Evolutionary conservation across 352 stramenopile species (phyloP).

Genomic region (Globisporangium sylvaticum): DNA sequence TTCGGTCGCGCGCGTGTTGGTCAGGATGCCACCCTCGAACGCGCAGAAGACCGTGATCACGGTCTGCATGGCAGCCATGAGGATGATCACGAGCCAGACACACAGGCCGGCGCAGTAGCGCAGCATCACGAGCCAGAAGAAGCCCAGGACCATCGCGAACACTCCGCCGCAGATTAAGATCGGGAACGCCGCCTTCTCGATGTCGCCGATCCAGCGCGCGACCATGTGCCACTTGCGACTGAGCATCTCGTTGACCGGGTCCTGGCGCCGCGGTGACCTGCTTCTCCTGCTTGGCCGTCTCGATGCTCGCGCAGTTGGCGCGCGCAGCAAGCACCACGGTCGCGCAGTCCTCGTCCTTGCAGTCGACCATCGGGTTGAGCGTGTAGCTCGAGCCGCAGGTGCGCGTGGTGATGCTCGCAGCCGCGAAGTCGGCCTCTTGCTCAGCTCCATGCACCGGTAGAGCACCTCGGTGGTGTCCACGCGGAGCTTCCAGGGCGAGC

Average conservation of each 20-base stretch:
- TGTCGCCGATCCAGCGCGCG: slow-evolving; percentile 68
- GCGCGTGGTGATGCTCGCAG: slow-evolving; percentile 19
- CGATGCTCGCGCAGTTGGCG: slow-evolving; percentile 49
- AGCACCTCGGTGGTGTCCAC: slow-evolving; percentile 64
- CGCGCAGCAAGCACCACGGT: slow-evolving; percentile 34
- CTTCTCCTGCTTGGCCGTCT: slow-evolving; percentile 38
- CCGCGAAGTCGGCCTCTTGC: slow-evolving; percentile 31
- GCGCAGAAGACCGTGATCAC: slow-evolving; percentile 74
- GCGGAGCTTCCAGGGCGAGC: slow-evolving; percentile 56
- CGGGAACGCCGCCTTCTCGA: slow-evolving; percentile 71
- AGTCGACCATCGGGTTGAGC: slow-evolving; percentile 52
- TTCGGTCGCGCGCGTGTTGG: slow-evolving; percentile 36
- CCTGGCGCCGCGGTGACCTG: slow-evolving; percentile 38
- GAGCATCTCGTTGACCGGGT: slow-evolving; percentile 54
- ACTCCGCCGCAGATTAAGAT: slow-evolving; percentile 73
- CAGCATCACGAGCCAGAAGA: slow-evolving; percentile 73
- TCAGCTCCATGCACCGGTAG: slow-evolving; percentile 69
- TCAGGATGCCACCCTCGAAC: slow-evolving; percentile 65
- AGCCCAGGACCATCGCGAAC: slow-evolving; percentile 61
- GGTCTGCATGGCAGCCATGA: slow-evolving; percentile 61
- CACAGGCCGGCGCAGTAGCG: slow-evolving; percentile 75
- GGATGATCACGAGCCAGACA: slow-evolving; percentile 74
- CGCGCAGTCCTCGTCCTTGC: slow-evolving; percentile 41
- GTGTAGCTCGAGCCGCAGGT: slow-evolving; percentile 39
- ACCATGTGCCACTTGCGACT: slow-evolving; percentile 71